phyloP scores from a whole-genome alignment of 225 moss, liverwort and hornwort genomes.

The Marchantia polymorpha region DNA sequence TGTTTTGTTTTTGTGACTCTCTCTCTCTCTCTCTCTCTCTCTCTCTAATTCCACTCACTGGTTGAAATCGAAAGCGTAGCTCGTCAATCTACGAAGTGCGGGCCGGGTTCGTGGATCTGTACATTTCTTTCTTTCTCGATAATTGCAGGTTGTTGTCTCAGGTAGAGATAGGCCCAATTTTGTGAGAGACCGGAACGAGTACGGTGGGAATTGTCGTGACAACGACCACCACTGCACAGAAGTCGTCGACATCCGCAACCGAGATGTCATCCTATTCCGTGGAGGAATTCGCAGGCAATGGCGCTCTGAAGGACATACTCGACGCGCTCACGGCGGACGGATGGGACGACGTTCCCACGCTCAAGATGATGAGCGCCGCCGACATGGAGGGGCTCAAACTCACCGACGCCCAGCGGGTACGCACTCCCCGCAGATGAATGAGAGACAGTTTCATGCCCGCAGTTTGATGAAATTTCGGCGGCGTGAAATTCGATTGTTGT shows the following conservation, averaged over 20 bases:
- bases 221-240: neutral
- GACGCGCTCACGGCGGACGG: slow-evolving; percentile 61
- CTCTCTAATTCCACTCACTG: neutral
- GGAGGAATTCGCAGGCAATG: slow-evolving; percentile 80
- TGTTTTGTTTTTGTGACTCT: neutral
- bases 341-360: slow-evolving; percentile 97
- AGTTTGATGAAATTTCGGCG: neutral
- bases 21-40: neutral
- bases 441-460: too few relatives aligned
- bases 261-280: slow-evolving; percentile 59
- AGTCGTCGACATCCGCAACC: neutral
- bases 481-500: neutral
- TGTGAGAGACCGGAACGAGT: neutral
- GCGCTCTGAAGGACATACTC: slow-evolving; percentile 61
- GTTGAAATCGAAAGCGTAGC: neutral
- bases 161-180: too few relatives aligned
- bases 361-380: slow-evolving; percentile 76
- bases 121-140: neutral
- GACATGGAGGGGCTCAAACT: slow-evolving; percentile 87
- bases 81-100: neutral
- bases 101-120: neutral
- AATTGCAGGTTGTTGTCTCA: neutral
- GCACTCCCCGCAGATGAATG: slow-evolving; percentile 1
- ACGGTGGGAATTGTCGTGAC: neutral
- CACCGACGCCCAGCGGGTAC: slow-evolving; percentile 67